Conservation (phyloP, 345 rosid genomes). For the Carallia pectinifolia region DNA sequence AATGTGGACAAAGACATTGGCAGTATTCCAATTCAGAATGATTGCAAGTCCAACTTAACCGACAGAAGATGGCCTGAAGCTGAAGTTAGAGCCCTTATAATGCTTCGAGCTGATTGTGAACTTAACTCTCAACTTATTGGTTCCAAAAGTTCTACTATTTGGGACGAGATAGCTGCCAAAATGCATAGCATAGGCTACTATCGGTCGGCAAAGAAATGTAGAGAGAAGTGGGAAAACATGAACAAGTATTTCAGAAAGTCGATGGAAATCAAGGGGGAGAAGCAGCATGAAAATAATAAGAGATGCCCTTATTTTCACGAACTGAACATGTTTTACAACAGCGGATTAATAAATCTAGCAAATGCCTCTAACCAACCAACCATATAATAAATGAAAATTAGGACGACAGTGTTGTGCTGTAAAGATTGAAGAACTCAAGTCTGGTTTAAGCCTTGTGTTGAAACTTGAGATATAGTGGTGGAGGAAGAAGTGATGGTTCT, state of each 20-base stretch:
- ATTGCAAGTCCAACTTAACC: neutral
- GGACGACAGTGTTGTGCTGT: neutral
- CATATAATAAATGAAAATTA: constrained; percentile 7
- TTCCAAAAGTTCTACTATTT: constrained; percentile 36
- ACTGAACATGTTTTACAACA: constrained; percentile 40
- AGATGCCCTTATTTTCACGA: constrained; percentile 53
- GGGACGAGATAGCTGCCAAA: constrained; percentile 66
- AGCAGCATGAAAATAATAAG: constrained; percentile 44
- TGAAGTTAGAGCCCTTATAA: constrained; percentile 71
- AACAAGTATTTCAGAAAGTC: constrained; percentile 64
- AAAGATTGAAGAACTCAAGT: neutral
- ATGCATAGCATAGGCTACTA: constrained; percentile 59
- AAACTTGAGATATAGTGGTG: too few species aligned
- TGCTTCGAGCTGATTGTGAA: constrained; percentile 46
- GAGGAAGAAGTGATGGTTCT: too few species aligned
- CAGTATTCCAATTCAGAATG: constrained; percentile 24
- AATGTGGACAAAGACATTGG: constrained; percentile 25
- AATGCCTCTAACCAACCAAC: constrained; percentile 9
- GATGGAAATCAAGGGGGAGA: constrained; percentile 37
- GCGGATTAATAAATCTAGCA: constrained; percentile 26
- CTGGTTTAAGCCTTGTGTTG: neutral
- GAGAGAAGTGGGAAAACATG: constrained; percentile 88
- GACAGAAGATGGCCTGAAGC: constrained; percentile 63
- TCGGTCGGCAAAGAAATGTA: constrained; percentile 65
- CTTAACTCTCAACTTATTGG: constrained; percentile 36